A percentile compares a stretch with the other conserved stretches of the same genome.
Conservation (phyloP, 2,329 filamentous ascomycete species). For the Diplodia intermedia region DNA sequence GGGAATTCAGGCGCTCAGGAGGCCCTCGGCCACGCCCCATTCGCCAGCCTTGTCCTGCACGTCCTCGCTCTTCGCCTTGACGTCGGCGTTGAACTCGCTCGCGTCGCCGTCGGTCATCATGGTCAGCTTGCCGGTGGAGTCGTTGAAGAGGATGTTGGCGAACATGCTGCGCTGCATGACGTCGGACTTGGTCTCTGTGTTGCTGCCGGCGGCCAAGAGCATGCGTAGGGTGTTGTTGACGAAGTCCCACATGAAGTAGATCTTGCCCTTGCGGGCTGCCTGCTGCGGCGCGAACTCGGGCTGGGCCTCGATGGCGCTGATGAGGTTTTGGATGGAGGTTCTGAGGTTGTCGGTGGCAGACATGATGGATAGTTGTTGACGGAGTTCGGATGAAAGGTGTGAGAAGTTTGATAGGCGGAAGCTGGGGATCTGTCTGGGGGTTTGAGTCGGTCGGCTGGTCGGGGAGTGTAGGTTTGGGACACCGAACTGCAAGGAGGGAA, state of each 20-base stretch:
- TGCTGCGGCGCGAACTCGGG: conserved; percentile 1
- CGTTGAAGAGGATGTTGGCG: conserved; percentile 25
- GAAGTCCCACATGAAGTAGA: conserved; percentile 31
- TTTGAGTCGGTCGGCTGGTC: not conserved
- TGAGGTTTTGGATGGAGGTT: conserved; percentile 14
- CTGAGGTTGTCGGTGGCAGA: not conserved
- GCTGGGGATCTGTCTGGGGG: not conserved
- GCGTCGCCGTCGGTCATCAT: conserved; percentile 13
- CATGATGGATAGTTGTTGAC: not conserved
- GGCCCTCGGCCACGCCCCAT: conserved; percentile 13
- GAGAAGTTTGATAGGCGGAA: not conserved
- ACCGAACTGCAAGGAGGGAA: not conserved
- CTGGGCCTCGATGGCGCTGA: conserved; percentile 17
- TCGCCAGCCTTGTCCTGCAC: conserved; percentile 14
- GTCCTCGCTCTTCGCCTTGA: conserved; percentile 17
- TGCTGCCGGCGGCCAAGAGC: conserved; percentile 12
- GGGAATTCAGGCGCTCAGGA: not conserved
- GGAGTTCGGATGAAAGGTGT: not conserved
- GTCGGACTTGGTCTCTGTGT: conserved; percentile 12
- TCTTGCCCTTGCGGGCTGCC: conserved; percentile 3
- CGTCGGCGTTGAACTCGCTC: conserved; percentile 21
- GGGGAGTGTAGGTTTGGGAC: not conserved
- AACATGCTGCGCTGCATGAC: conserved; percentile 31
- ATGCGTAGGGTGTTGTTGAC: conserved; percentile 20
- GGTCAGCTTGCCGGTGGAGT: conserved; percentile 26